Evolutionary conservation across 352 stramenopile species (phyloP), one percentile per base, ranked within the genome.

Genomic region (Plasmopara muralis): DNA sequence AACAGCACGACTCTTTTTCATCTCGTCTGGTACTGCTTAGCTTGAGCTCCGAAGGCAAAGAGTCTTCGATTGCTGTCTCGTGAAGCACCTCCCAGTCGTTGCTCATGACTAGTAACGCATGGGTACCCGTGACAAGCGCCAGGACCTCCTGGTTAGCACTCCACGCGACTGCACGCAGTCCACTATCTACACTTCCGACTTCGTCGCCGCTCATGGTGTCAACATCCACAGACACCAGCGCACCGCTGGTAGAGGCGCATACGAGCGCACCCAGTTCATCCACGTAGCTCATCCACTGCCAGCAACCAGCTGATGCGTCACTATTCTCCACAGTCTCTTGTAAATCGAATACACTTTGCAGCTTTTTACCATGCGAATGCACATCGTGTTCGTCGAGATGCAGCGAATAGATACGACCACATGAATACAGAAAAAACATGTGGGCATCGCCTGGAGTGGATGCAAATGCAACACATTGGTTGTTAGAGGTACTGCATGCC

Each of bases 41-140:
- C 30, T 61, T 46, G 18, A 64, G 14, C 1, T 62, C 68, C 0
- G 60, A 33, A 0, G 70, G 57, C 44, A 85, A 47, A 50, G 59
- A 62, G 10, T 38, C 40, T 9, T 74, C 60, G 1, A 85, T 52
- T 34, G 81, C 62, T 34, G 63, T 79, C 65, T 92, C 82, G 18
- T 86, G 60, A 9, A 92, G 63, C 48, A 89, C 77, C 18, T 89
- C 73, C 82, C 82, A 92, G 39, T 82, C 69, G 16, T 80, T 74
- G 55, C 74, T 89, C 76, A 92, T 86, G 13, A 86, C 58, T 35
- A 92, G 20, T n/a, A 92, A 47, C 8, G 73, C 59, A 1, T 78
- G 75, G 10, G 71, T 67, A 25, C 78, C 77, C 1, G 82, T 89
- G 28, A 67, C 65, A 15, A 92, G 45, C 7, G 79, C 75, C 44